Evolutionary conservation across 805 yeast species (phyloP).

Genomic region (Schwanniomyces occidentalis): DNA sequence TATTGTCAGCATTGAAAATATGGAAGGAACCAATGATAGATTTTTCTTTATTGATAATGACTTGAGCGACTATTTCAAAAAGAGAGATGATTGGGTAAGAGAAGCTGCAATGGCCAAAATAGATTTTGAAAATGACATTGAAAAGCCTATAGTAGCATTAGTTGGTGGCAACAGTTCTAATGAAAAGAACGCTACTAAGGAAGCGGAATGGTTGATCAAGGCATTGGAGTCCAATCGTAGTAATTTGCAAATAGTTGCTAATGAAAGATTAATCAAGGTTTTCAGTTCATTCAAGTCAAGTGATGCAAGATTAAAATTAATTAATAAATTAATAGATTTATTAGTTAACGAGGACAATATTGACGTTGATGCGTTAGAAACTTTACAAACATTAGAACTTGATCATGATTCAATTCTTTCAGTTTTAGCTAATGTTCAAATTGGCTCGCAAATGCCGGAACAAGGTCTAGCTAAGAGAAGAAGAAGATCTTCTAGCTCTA

Average conservation of each 20-base stretch:
- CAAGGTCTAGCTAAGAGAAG: conserved; percentile 65
- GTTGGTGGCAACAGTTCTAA: conserved; percentile 48
- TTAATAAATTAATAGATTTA: conserved; percentile 49
- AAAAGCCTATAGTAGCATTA: conserved; percentile 54
- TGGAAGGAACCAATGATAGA: conserved; percentile 30
- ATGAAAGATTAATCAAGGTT: conserved; percentile 51
- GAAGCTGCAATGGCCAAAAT: conserved; percentile 51
- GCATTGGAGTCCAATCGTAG: conserved; percentile 47
- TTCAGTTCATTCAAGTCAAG: conserved; percentile 54
- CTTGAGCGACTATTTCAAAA: conserved; percentile 22
- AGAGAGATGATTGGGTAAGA: conserved; percentile 46
- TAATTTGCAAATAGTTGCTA: conserved; percentile 42
- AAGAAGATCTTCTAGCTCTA: conserved; percentile 79
- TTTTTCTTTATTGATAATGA: conserved; percentile 32
- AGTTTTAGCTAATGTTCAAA: conserved; percentile 59
- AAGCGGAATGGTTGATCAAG: conserved; percentile 59
- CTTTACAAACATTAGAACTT: conserved; percentile 56
- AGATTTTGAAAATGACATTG: conserved; percentile 52
- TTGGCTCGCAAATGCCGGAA: conserved; percentile 48
- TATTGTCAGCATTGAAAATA: conserved; percentile 23
- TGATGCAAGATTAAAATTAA: conserved; percentile 58
- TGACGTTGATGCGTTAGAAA: conserved; percentile 40
- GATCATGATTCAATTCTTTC: conserved; percentile 57
- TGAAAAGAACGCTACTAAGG: conserved; percentile 53
- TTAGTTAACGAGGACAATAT: conserved; percentile 46